Evolutionary conservation across 2,329 filamentous ascomycete genomes (phyloP), one percentile per base, ranked within the genome.

Genomic region (Podosphaera xanthii): DNA sequence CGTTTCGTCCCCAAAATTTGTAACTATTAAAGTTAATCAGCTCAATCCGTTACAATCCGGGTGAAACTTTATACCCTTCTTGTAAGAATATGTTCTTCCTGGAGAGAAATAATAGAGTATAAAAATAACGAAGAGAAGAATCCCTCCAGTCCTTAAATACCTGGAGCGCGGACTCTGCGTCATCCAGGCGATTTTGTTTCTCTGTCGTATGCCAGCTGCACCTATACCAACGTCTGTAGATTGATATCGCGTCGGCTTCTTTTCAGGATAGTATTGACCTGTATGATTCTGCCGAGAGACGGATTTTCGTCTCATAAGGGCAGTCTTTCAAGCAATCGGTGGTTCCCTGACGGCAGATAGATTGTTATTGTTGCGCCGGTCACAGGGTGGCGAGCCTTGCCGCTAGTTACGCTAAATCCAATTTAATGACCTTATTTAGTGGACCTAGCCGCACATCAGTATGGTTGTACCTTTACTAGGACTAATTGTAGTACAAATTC

Each of bases 21-120:
- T 55, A 31, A 60, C 67, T 67, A 35, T 22, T 60, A 44, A 53
- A 4, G 5, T 54, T 22, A 53, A 46, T 42, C 36, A 59, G 46
- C 22, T 33, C n/a, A 2, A n/a, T 55, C 30, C 36, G 10, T 42
- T 0, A 12, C 10, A 9, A 33, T 14, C 22, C 10, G n/a, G 49
- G 14, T 22, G 22, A 31, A 33, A 22, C 35, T 55, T 14, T 61
- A 6, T 62, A 66, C 66, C 67, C 63, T 59, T 64, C 55, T 57
- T 61, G 40, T 65, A 62, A 46, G 65, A 62, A 66, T 65, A 60
- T 46, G 63, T 76, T 35, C 80, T 78, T 57, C 73, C 74, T 1
- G 80, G 81, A 31, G 80, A 79, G 59, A 84, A 70, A 68, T 78
- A 83, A 71, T 80, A 83, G 69, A 84, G 80, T 60, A 83, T 69